A percentile compares a stretch with the other conserved stretches of the same genome.
These are phyloP conservation scores for Microbotryomycetes sp. DNA, from an alignment of 1,284 basidiomycete genomes.

Conservation along the genomic window DNA sequence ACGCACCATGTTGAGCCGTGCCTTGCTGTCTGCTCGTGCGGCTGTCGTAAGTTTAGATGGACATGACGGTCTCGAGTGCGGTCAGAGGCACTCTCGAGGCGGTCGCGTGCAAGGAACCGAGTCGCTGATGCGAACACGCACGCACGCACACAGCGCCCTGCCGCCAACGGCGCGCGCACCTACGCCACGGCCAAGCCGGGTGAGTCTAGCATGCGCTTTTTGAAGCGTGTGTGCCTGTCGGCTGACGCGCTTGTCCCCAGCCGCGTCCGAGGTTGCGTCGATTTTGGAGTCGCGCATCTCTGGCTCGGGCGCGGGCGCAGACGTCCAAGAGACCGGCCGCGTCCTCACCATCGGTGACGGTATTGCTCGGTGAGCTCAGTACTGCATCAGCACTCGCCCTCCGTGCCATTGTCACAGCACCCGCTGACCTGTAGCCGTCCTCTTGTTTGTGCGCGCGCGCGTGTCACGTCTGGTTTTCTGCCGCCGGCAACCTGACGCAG, in stretches of 20 bases:
- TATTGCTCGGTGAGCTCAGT: constrained; percentile 63
- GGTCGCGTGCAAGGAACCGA: not conserved
- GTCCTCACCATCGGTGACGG: constrained; percentile 99
- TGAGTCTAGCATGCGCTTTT: constrained; percentile 46
- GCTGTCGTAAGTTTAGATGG: not conserved
- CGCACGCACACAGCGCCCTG: constrained; percentile 15
- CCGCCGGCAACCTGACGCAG: constrained; percentile 40
- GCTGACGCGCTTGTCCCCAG: constrained; percentile 47
- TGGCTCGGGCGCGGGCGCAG: constrained; percentile 78
- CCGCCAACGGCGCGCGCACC: constrained; percentile 41
- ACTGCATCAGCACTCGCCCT: not conserved
- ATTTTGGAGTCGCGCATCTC: constrained; percentile 98
- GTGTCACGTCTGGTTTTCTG: constrained; percentile 4
- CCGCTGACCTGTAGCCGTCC: not conserved
- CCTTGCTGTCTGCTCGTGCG: not conserved
- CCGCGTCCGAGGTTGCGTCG: constrained; percentile 96
- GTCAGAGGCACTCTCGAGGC: not conserved
- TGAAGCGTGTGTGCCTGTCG: not conserved
- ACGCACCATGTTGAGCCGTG: constrained; percentile 2
- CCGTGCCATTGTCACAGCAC: not conserved
- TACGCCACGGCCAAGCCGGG: constrained; percentile 98
- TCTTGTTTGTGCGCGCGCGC: not conserved
- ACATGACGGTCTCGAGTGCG: not conserved
- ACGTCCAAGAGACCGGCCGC: constrained; percentile 98
- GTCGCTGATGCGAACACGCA: not conserved